Conservation (phyloP, 2,329 filamentous ascomycete species). For the Cladosporium sp. region DNA sequence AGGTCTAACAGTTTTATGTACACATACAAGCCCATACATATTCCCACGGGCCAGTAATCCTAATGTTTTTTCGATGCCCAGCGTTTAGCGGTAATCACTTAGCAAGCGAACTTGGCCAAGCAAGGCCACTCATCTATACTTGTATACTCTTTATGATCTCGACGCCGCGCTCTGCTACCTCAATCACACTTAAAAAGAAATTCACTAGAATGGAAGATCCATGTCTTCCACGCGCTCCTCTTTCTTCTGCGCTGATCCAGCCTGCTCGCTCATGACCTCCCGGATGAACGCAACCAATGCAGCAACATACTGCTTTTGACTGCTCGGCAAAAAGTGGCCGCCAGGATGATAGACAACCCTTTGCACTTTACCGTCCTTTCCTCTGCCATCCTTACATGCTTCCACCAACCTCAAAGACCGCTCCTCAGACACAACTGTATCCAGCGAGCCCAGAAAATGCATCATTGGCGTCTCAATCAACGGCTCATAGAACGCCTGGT, state of each 20-base stretch:
- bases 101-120: not conserved
- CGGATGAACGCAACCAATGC: slow-evolving; percentile 67
- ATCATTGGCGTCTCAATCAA: slow-evolving; percentile 69
- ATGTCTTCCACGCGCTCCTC: slow-evolving; percentile 60
- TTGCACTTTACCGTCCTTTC: slow-evolving; percentile 28
- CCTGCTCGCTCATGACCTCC: slow-evolving; percentile 40
- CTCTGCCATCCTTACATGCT: slow-evolving; percentile 48
- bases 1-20: not conserved
- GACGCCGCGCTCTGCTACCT: not conserved
- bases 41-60: not conserved
- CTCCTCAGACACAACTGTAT: slow-evolving; percentile 79
- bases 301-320: slow-evolving; percentile 73
- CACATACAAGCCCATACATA: not conserved
- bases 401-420: slow-evolving; percentile 63
- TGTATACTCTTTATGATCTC: not conserved
- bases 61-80: slow-evolving; percentile 2
- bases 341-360: slow-evolving; percentile 70
- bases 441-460: slow-evolving; percentile 76
- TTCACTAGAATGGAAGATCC: slow-evolving; percentile 58
- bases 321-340: slow-evolving; percentile 76
- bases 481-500: slow-evolving; percentile 68
- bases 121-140: not conserved
- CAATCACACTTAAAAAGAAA: not conserved
- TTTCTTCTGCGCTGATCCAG: slow-evolving; percentile 29
- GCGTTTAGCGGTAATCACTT: too few species aligned